Evolutionary conservation across 2,329 filamentous ascomycete genomes (phyloP), one percentile per base, ranked within the genome.

Genomic region (Rhynchosporium graminicola): DNA sequence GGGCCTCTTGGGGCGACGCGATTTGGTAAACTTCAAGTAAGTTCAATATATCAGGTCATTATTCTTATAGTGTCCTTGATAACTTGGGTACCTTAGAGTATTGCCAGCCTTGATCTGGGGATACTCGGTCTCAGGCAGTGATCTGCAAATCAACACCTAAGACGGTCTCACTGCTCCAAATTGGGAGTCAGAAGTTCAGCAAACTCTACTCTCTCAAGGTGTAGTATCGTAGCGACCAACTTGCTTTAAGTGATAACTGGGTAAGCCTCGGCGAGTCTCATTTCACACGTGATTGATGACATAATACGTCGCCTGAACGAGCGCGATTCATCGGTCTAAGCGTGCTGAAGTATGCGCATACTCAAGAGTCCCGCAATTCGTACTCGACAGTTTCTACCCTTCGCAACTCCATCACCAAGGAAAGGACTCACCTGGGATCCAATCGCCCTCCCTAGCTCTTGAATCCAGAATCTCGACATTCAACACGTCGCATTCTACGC

Each of bases 401-500:
- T 52, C 60, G 55, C 61, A 63, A 59, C 61, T 59, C 57, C 61
- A 42, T 40, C 38, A 42, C 51, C 50, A 52, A 42, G 29, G 40
- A 26, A 45, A 58, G 45, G 51, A 60, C 59, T 60, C 57, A 38
- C 63, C 63, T 64, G 65, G 63, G 62, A 66, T 60, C 65, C 57
- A 48, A 63, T 59, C 51, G 45, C 59, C 54, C 61, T 38, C 40
- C 59, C 51, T 38, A 61, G 33, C 59, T 50, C 48, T 33, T 28
- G 51, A 48, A 40, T 56, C 43, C 51, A 61, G 59, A 62, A 62
- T 57, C 33, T 47, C 63, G 59, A 67, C 62, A 20, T 58, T 66
- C 69, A 64, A 63, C 63, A 68, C 65, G 60, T 68, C 63, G 50
- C 51, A 48, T 60, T 62, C 50, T 43, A 66, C 65, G 65, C 65